phyloP scores from a whole-genome alignment of 2,329 filamentous ascomycete species.

The Fusarium longipes region DNA sequence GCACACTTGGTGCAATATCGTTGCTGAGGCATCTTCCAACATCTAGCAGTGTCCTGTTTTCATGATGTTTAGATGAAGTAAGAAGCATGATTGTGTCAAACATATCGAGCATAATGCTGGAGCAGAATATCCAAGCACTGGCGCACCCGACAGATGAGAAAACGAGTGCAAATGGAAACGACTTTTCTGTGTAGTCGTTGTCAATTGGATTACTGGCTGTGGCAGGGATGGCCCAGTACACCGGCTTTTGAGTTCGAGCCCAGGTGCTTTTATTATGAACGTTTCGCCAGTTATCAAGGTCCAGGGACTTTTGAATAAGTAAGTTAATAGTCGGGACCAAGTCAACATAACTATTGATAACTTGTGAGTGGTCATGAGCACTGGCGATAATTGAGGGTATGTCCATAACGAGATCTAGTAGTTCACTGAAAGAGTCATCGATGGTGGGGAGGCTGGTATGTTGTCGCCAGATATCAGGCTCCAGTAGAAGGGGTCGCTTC shows the following conservation, averaged over 20 bases:
- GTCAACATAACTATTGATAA: accelerated
- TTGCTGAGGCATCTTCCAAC: accelerated
- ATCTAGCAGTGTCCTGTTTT: accelerated
- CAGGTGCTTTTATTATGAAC: not conserved
- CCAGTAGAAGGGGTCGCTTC: not conserved
- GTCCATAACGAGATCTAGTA: not conserved
- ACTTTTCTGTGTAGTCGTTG: not conserved
- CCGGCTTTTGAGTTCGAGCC: not conserved
- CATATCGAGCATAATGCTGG: constrained; percentile 1
- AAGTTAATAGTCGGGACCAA: accelerated
- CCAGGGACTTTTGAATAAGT: not conserved
- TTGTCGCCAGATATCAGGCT: constrained; percentile 3
- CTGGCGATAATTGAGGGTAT: not conserved
- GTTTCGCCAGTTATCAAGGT: not conserved
- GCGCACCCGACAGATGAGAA: constrained; percentile 5
- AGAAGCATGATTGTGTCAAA: not conserved
- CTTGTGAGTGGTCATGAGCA: not conserved
- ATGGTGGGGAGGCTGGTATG: not conserved
- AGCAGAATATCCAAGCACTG: not conserved
- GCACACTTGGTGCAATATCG: accelerated
- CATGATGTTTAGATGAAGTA: accelerated
- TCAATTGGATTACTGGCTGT: constrained; percentile 3
- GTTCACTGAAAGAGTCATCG: not conserved
- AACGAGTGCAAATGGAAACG: not conserved
- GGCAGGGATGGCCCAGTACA: constrained; percentile 8